These are phyloP conservation scores for Russula emetica DNA, from an alignment of 768 basidiomycete species.

Conservation along the genomic window DNA sequence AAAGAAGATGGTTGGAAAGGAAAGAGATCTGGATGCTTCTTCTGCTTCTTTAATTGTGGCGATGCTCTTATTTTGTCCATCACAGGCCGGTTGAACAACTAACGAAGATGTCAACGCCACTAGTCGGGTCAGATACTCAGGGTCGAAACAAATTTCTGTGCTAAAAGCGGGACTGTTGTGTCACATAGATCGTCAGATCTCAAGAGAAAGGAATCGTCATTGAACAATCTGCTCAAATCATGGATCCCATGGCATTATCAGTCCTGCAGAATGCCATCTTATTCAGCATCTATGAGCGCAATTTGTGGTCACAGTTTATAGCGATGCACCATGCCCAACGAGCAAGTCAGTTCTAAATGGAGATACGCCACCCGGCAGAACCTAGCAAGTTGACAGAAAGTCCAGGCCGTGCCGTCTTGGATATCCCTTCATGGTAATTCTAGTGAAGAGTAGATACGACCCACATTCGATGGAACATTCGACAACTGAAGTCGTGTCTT, in stretches of 20 bases:
- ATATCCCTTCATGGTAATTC: constrained; percentile 15
- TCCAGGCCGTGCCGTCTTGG: background rate
- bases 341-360: constrained; percentile 5
- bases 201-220: background rate
- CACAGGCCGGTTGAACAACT: background rate
- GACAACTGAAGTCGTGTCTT: background rate
- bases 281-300: background rate
- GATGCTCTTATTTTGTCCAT: constrained; percentile 2
- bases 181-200: constrained; percentile 11
- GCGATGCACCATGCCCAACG: background rate
- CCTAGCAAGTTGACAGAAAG: constrained; percentile 6
- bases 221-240: constrained; percentile 5
- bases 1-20: background rate
- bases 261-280: constrained; percentile 2
- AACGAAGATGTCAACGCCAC: constrained; percentile 7
- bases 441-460: background rate
- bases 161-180: background rate
- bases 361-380: background rate
- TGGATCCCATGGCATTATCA: constrained; percentile 3
- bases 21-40: background rate
- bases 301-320: background rate
- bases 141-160: constrained; percentile 6
- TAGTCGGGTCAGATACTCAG: background rate
- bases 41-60: constrained; percentile 13
- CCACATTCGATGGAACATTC: constrained; percentile 2